phyloP scores from a whole-genome alignment of 441 rosid species.

The Populus trichocarpa region DNA sequence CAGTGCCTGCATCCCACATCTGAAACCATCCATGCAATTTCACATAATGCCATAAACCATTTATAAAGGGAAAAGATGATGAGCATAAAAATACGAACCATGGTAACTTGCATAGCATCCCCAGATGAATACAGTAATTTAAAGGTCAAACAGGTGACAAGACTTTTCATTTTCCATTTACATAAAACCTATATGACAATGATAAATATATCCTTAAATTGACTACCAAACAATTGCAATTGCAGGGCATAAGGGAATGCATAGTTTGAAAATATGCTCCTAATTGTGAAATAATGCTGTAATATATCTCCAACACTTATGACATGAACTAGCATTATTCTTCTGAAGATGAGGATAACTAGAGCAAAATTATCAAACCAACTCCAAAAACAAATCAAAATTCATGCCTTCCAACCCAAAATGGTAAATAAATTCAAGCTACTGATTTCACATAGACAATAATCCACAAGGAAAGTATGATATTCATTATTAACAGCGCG shows the following conservation, averaged over 20 bases:
- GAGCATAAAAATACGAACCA: constrained; percentile 12
- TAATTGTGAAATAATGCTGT: neutral
- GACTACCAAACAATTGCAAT: neutral
- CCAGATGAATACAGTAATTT: neutral
- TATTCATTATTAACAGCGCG: neutral
- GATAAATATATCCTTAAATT: neutral
- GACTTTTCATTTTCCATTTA: neutral
- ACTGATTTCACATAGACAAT: neutral
- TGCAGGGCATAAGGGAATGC: neutral
- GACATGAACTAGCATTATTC: neutral
- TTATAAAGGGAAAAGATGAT: constrained; percentile 3
- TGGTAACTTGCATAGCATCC: constrained; percentile 6
- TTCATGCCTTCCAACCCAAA: neutral
- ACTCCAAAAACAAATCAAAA: neutral
- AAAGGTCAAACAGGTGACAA: neutral
- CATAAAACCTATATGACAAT: neutral
- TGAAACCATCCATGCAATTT: constrained; percentile 30
- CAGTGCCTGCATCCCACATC: constrained; percentile 88
- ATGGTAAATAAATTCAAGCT: neutral
- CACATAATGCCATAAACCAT: constrained; percentile 10
- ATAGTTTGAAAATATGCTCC: neutral
- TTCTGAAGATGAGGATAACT: neutral
- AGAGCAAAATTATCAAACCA: neutral
- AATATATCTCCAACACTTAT: neutral
- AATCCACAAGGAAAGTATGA: neutral